These are phyloP conservation scores for Nymphaea thermarum DNA, from an alignment of 164 flowering plant species.

Conservation along the genomic window DNA sequence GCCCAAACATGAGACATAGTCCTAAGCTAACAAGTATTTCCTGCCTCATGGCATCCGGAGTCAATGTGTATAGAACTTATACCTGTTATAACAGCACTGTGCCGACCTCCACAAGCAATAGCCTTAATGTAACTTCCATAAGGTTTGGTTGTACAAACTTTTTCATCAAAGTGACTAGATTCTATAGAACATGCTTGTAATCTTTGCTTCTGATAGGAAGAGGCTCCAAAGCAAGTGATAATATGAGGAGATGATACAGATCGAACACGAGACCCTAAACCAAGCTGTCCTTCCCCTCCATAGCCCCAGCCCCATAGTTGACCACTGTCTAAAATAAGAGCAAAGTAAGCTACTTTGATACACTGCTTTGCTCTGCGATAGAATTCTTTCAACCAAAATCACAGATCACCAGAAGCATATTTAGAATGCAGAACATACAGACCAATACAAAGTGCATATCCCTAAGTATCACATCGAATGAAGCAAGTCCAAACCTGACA, in stretches of 20 bases:
- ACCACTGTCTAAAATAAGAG: slow-evolving; percentile 74
- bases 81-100: slow-evolving; percentile 95
- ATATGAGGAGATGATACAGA: slow-evolving; percentile 97
- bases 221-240: slow-evolving; percentile 67
- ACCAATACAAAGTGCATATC: too few relatives aligned
- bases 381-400: too few relatives aligned
- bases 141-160: slow-evolving; percentile 23
- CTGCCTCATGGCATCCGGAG: too few relatives aligned
- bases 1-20: too few relatives aligned
- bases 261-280: slow-evolving; percentile 84
- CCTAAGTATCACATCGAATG: too few relatives aligned
- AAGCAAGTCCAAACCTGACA: slow-evolving; percentile 49
- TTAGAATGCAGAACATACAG: too few relatives aligned
- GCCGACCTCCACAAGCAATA: slow-evolving; percentile 97
- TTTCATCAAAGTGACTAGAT: slow-evolving; percentile 38
- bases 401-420: too few relatives aligned
- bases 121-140: slow-evolving; percentile 78
- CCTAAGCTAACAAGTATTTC: too few relatives aligned
- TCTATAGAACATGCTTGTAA: slow-evolving; percentile 36
- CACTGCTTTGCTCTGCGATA: background rate
- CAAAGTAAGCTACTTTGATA: slow-evolving; percentile 11
- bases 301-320: slow-evolving; percentile 99
- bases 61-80: slow-evolving; percentile 1
- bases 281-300: slow-evolving; percentile 99
- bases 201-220: slow-evolving; percentile 38